A percentile compares a stretch with the other conserved stretches of the same genome.
Conservation (phyloP, 306 rosid species). For the Rubus idaeus region DNA sequence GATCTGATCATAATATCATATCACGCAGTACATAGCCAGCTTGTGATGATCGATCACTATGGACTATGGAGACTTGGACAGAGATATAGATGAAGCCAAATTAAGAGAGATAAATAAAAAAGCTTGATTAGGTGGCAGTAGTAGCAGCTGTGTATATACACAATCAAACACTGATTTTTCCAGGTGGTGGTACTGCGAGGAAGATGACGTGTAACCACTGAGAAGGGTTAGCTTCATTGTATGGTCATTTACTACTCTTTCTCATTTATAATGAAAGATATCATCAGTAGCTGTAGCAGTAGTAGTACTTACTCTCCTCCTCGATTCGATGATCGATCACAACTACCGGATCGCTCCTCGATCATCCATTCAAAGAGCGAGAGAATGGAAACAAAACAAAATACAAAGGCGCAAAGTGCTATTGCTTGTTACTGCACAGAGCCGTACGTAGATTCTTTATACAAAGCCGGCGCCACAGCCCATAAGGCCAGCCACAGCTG, state of each 20-base stretch:
- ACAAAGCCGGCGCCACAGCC: conserved; percentile 15
- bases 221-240: neutral
- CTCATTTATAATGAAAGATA: neutral
- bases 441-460: conserved; percentile 1
- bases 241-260: neutral
- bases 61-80: too few species aligned
- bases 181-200: neutral
- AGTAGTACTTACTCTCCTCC: neutral
- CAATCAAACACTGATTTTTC: neutral
- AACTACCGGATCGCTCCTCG: neutral
- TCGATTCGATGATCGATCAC: neutral
- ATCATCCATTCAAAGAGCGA: neutral
- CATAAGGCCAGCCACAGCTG: neutral
- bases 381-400: neutral
- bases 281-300: too few species aligned
- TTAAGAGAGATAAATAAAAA: too few species aligned
- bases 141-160: neutral
- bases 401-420: neutral
- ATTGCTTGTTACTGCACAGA: neutral
- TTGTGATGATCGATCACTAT: neutral
- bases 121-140: neutral
- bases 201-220: neutral
- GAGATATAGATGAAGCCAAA: neutral
- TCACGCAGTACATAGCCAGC: neutral
- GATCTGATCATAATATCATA: neutral